Evolutionary conservation across 2,329 filamentous ascomycete species (phyloP), one percentile per base, ranked within the genome.

Genomic region (Bipolaris oryzae): DNA sequence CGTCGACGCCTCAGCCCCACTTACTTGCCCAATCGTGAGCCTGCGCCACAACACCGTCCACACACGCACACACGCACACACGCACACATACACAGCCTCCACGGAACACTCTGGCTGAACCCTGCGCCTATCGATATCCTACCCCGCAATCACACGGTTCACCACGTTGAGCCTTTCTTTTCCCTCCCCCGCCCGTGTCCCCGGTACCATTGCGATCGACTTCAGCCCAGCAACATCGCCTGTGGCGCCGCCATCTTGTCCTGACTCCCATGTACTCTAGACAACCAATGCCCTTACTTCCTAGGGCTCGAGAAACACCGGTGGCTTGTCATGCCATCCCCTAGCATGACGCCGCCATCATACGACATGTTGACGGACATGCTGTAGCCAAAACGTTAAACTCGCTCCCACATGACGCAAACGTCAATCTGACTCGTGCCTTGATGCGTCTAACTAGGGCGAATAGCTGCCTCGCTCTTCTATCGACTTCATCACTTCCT

Each of bases 401-500:
- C 21, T n/a, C n/a, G n/a, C 3, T 18, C 10, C 1, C 11, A 46
- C 28, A 49, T 20, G n/a, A 31, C 13, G 13, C 28, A 42, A 21
- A 33, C 15, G 31, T 31, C 20, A 41, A 49, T 23, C 44, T 16
- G 16, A 5, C 16, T 33, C 7, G 42, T 5, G n/a, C 25, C 28
- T 15, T 21, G 11, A 18, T 34, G 28, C 28, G 16, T 11, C 43
- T 34, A 21, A 21, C 34, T 21, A 28, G 4, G 9, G 25, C 2
- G 25, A 28, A 53, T 43, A 50, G 23, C 21, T 55, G 25, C 46
- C 38, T 25, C 28, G 23, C 39, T 55, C 42, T 15, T 39, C 69
- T 18, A 75, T 64, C 56, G 67, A 70, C 55, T 44, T 57, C 48
- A 71, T 73, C 3, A 74, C 71, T 18, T 74, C 70, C 45, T 70